Percentiles rank a stretch among this genome's conserved stretches.
These are phyloP conservation scores for Flaveria bidentis DNA, from an alignment of 129 eudicot species.

Conservation along the genomic window DNA sequence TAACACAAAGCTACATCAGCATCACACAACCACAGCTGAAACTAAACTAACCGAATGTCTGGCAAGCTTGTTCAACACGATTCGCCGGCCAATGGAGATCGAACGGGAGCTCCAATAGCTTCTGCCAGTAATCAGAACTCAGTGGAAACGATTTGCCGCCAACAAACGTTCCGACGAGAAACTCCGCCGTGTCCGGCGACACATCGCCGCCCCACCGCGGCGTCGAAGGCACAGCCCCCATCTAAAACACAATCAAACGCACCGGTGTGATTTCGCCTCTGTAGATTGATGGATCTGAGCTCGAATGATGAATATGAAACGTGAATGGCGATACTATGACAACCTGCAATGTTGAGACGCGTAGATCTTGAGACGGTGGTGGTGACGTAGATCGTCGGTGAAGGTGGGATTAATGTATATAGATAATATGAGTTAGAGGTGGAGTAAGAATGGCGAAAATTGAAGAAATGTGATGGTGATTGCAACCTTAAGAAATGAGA, in stretches of 20 bases:
- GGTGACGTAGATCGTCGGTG: constrained; percentile 44
- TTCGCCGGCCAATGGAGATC: constrained; percentile 81
- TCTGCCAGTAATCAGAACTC: constrained; percentile 84
- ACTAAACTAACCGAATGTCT: constrained; percentile 57
- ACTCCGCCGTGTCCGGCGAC: constrained; percentile 81
- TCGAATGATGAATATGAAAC: constrained; percentile 23
- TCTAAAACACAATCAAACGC: constrained; percentile 9
- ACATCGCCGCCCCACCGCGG: constrained; percentile 62
- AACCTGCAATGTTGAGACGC: constrained; percentile 4
- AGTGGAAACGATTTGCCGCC: constrained; percentile 75
- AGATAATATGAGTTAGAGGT: too few relatives aligned
- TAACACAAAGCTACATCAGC: too few relatives aligned
- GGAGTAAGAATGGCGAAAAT: constrained; percentile 13
- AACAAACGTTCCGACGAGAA: constrained; percentile 72
- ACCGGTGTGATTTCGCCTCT: too few relatives aligned
- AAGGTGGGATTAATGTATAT: neutral
- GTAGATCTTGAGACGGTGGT: constrained; percentile 40
- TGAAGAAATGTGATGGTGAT: too few relatives aligned
- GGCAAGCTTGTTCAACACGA: constrained; percentile 77
- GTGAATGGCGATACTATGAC: constrained; percentile 27
- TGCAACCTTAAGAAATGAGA: too few relatives aligned
- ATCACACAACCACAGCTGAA: neutral
- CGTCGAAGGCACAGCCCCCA: constrained; percentile 86
- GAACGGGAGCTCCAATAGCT: constrained; percentile 72
- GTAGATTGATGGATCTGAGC: constrained; percentile 26